Conservation (phyloP, 2,329 filamentous ascomycete species). For the Claviceps pusilla region DNA sequence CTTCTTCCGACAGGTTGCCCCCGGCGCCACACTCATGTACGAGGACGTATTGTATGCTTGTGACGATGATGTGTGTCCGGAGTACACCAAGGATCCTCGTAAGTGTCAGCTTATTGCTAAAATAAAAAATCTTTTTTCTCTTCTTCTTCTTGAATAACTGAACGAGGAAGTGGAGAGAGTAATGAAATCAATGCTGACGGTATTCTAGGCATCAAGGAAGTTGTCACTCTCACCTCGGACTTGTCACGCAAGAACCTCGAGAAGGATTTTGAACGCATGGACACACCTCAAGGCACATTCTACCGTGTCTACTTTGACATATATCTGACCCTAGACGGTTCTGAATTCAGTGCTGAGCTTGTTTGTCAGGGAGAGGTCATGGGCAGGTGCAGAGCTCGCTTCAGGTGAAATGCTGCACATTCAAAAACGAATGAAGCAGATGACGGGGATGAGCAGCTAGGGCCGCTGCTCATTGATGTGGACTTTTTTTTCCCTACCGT, state of each 20-base stretch:
- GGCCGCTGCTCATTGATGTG: neutral
- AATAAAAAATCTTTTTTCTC: no score
- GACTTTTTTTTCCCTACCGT: neutral
- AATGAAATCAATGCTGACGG: constrained; percentile 14
- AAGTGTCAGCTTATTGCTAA: constrained; percentile 32
- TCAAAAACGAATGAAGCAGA: neutral
- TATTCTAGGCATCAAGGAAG: constrained; percentile 81
- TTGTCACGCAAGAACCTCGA: constrained; percentile 95
- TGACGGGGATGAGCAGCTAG: neutral
- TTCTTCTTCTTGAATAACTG: no score
- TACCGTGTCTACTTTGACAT: constrained; percentile 71
- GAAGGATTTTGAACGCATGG: constrained; percentile 98
- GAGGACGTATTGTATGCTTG: constrained; percentile 96
- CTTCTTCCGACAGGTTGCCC: constrained; percentile 95
- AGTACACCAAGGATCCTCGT: constrained; percentile 99
- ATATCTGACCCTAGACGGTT: constrained; percentile 89
- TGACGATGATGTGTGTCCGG: constrained; percentile 93
- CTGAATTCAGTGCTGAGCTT: constrained; percentile 93
- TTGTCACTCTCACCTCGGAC: constrained; percentile 93
- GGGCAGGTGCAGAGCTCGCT: constrained; percentile 87
- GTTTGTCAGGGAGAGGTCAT: constrained; percentile 99
- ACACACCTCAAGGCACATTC: constrained; percentile 91
- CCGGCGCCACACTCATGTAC: constrained; percentile 96
- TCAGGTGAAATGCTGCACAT: constrained; percentile 36
- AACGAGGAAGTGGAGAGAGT: no score